These are phyloP conservation scores for Metschnikowia hibisci DNA, from an alignment of 805 yeast genomes.

Conservation along the genomic window DNA sequence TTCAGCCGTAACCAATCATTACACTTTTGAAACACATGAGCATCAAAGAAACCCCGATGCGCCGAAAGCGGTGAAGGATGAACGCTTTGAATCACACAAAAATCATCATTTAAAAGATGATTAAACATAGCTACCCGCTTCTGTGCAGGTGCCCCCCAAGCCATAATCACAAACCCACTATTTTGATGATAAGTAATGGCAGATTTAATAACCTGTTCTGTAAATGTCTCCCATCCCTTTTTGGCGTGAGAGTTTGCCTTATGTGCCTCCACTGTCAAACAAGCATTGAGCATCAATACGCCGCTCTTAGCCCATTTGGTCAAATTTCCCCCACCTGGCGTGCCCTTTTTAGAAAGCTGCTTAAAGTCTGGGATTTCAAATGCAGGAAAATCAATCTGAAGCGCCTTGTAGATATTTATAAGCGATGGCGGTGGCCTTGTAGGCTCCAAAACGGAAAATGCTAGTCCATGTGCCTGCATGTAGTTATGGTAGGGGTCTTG, in stretches of 20 bases:
- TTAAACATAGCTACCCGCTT: constrained; percentile 47
- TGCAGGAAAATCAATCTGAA: constrained; percentile 60
- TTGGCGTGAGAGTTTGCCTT: constrained; percentile 89
- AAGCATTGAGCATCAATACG: constrained; percentile 80
- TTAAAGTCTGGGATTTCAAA: constrained; percentile 52
- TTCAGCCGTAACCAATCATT: constrained; percentile 69
- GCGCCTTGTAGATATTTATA: constrained; percentile 78
- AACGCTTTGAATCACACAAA: constrained; percentile 63
- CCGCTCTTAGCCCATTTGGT: constrained; percentile 86
- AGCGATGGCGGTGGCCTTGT: constrained; percentile 80
- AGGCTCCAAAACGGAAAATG: constrained; percentile 86
- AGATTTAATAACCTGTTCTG: constrained; percentile 60
- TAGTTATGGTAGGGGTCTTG: constrained; percentile 95
- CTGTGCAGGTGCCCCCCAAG: constrained; percentile 80
- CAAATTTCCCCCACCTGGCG: constrained; percentile 57
- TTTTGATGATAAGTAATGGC: constrained; percentile 47
- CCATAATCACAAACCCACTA: constrained; percentile 63
- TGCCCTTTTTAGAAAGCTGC: constrained; percentile 21
- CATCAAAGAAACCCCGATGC: constrained; percentile 72
- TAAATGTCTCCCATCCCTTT: constrained; percentile 89
- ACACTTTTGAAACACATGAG: constrained; percentile 66
- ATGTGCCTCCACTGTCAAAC: constrained; percentile 89
- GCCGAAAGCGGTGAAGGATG: constrained; percentile 98
- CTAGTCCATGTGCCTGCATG: constrained; percentile 95
- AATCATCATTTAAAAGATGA: constrained; percentile 25